Base-by-base conservation (phyloP, 345 rosid species). In the Lepidium didymum region DNA sequence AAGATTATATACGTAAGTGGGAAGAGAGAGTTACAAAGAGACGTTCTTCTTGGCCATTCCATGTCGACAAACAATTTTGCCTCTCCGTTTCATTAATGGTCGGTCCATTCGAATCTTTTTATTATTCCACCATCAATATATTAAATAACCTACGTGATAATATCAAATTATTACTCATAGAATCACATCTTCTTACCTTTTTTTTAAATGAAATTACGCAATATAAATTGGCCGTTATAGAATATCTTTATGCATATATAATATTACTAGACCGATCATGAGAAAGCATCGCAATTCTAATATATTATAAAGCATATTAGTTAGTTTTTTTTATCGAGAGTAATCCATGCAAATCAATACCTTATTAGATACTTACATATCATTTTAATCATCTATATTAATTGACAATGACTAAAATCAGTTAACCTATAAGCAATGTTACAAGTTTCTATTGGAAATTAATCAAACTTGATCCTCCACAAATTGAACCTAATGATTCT, bases 61-160 rank as follows among this genome's bases (percentile, higher is more conserved):
- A 35, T 35, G 57, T 52, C 77, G 72, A 74, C 68, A 74, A 74
- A 67, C 73, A 60, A 74, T 60, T 67, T 60, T 67, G 77, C 77
- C 77, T 67, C 77, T 74, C 77, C 77, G 62, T 50, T 34, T 58
- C 43, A 67, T 74, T 74, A 73, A 74, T 59, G 68, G 77, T 45
- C 77, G 57, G 77, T 74, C 77, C 77, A 67, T 52, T 14, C 4
- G 73, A 74, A 59, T 54, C 77, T 67, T 52, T 33, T 33, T 42
- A 15, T 59, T 59, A 52, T 42, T 67, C 73, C 51, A 51, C 42
- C 36, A 58, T 34, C 47, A 21, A 7, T 11, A 34, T 27, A 4
- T 27, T 27, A 65, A 65, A 33, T 27, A 33, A 67, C 29, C 10
- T 14, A 8, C n/a, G n/a, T 59, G 16, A 67, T 55, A 66, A 67